Conservation (phyloP, 2,329 filamentous ascomycete genomes). For the Thermothelomyces thermophilus region DNA sequence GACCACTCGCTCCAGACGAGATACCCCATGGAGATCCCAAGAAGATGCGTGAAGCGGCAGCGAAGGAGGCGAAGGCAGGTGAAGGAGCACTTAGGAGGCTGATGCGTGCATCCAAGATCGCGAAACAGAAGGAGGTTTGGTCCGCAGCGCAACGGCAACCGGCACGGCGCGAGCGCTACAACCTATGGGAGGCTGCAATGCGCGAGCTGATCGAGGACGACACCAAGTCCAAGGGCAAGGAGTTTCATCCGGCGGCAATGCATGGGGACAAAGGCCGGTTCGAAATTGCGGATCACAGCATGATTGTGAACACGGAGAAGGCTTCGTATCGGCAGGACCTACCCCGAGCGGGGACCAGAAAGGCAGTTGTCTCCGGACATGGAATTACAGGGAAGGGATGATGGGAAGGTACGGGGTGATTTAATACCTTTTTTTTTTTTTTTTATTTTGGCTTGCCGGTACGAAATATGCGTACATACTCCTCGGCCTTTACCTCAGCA, state of each 20-base stretch:
- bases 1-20: slow-evolving; percentile 32
- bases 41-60: slow-evolving; percentile 53
- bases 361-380: slow-evolving; percentile 26
- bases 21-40: slow-evolving; percentile 44
- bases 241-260: slow-evolving; percentile 28
- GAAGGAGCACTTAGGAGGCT: slow-evolving; percentile 55
- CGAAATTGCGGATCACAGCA: slow-evolving; percentile 56
- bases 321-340: slow-evolving; percentile 48
- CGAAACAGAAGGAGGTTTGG: slow-evolving; percentile 58
- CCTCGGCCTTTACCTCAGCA: too few species aligned
- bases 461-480: too few species aligned
- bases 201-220: slow-evolving; percentile 43
- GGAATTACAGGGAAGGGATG: slow-evolving; percentile 16
- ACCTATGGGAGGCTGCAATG: slow-evolving; percentile 57
- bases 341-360: slow-evolving; percentile 40
- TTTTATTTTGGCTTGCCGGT: neutral
- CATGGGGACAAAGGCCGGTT: slow-evolving; percentile 32
- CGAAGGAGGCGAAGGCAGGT: slow-evolving; percentile 53
- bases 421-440: neutral
- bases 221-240: slow-evolving; percentile 20
- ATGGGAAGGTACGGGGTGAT: neutral
- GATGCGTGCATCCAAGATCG: slow-evolving; percentile 56
- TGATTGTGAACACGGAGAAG: slow-evolving; percentile 56
- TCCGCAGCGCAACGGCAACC: slow-evolving; percentile 47
- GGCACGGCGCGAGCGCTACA: slow-evolving; percentile 48